Conservation (phyloP, 495 filamentous ascomycete genomes). For the Corynascus novoguineensis region DNA sequence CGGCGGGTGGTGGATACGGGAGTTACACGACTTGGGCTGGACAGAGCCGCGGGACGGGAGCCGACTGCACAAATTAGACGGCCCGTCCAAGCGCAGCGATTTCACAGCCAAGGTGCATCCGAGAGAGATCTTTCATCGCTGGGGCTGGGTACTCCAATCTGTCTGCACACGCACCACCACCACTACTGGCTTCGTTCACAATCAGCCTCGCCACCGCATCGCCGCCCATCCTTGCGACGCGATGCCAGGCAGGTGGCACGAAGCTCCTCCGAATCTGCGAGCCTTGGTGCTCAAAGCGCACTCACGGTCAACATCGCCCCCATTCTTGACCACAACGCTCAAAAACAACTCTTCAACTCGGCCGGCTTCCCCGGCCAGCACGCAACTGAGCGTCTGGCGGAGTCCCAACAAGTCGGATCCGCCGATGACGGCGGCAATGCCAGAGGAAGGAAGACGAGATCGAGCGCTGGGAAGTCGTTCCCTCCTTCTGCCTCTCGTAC, state of each 20-base stretch:
- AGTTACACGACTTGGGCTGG: slow-evolving; percentile 17
- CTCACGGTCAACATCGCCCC: slow-evolving; percentile 16
- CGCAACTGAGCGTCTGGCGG: slow-evolving; percentile 35
- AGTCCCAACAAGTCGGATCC: slow-evolving; percentile 25
- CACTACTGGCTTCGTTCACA: slow-evolving; percentile 48
- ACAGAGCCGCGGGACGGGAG: slow-evolving; percentile 19
- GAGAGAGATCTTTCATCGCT: slow-evolving; percentile 1
- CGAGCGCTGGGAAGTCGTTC: not conserved
- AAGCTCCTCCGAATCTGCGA: slow-evolving; percentile 4
- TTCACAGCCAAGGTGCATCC: slow-evolving; percentile 12
- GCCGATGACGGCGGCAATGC: not conserved
- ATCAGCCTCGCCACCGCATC: slow-evolving; percentile 8
- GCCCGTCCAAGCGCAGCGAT: slow-evolving; percentile 10
- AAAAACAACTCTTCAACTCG: slow-evolving; percentile 19
- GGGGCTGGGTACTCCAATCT: slow-evolving; percentile 25
- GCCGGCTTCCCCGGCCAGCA: slow-evolving; percentile 31
- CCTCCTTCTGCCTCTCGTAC: slow-evolving; percentile 7
- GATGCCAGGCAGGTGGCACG: slow-evolving; percentile 12
- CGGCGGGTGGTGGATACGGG: slow-evolving; percentile 12
- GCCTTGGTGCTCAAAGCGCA: not conserved
- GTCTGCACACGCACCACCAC: slow-evolving; percentile 52
- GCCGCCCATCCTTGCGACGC: slow-evolving; percentile 18
- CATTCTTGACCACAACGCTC: slow-evolving; percentile 10
- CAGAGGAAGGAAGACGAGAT: not conserved
- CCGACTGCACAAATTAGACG: slow-evolving; percentile 19